Conservation (phyloP, 2,329 filamentous ascomycete species). For the Geoglossum cookeanum region DNA sequence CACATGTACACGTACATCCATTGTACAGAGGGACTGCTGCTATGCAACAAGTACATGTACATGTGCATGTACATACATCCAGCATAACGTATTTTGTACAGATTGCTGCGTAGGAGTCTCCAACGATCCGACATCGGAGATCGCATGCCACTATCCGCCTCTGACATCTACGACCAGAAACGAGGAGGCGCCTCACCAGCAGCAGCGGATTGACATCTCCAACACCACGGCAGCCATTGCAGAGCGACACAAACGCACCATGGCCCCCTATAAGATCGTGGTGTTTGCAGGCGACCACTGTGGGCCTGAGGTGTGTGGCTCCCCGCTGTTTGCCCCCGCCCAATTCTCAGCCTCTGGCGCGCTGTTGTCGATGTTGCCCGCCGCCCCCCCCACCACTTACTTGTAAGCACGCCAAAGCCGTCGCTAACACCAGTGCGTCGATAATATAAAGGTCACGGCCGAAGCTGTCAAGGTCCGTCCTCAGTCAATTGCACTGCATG, state of each 20-base stretch:
- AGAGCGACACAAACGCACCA: slow-evolving; percentile 16
- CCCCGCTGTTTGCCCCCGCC: too few species aligned
- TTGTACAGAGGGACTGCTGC: too few species aligned
- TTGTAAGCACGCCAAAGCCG: neutral
- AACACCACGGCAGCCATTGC: neutral
- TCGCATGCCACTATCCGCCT: neutral
- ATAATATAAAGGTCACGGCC: slow-evolving; percentile 8
- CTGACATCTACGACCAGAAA: neutral
- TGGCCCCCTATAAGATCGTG: slow-evolving; percentile 59
- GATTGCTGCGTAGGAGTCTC: too few species aligned
- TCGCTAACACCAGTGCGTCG: neutral
- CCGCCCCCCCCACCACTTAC: too few species aligned
- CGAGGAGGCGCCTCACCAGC: neutral
- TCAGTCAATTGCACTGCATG: neutral
- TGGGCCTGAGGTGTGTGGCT: slow-evolving; percentile 52
- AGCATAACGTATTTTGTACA: neutral
- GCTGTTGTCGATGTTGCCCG: too few species aligned
- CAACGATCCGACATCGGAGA: neutral
- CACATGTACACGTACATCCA: too few species aligned
- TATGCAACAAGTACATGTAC: too few species aligned
- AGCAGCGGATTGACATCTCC: neutral
- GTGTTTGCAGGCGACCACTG: slow-evolving; percentile 72
- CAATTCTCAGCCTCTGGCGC: too few species aligned
- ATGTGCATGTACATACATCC: neutral
- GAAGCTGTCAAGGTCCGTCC: slow-evolving; percentile 12